Evolutionary conservation across 768 basidiomycete species (phyloP).

Genomic region (Pulveroboletus frians): DNA sequence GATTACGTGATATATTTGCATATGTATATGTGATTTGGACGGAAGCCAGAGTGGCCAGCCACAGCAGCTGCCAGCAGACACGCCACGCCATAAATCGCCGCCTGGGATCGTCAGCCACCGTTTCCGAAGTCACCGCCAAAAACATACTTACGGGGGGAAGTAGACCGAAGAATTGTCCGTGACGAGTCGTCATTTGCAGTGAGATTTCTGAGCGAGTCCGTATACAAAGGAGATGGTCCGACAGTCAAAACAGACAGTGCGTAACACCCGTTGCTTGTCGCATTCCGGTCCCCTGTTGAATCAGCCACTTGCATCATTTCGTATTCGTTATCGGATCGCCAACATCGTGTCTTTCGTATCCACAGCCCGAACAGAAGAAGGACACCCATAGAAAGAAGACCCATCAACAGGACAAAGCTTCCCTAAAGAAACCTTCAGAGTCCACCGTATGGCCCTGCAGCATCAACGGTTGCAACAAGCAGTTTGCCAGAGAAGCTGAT

Average conservation of each 20-base stretch:
- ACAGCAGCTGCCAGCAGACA: slow-evolving; percentile 18
- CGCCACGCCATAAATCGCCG: slow-evolving; percentile 25
- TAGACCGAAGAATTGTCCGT: slow-evolving; percentile 1
- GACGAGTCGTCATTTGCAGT: neutral
- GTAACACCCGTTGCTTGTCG: slow-evolving; percentile 16
- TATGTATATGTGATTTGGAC: slow-evolving; percentile 13
- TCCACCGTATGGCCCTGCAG: slow-evolving; percentile 72
- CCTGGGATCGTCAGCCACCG: slow-evolving; percentile 28
- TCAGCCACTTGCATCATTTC: slow-evolving; percentile 17
- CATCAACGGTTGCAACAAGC: slow-evolving; percentile 76
- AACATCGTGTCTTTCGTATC: slow-evolving; percentile 4
- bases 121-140: slow-evolving; percentile 15
- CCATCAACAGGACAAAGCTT: slow-evolving; percentile 39
- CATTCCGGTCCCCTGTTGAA: slow-evolving; percentile 14
- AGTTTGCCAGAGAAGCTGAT: slow-evolving; percentile 79
- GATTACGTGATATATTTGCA: slow-evolving; percentile 24
- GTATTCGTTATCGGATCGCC: slow-evolving; percentile 3
- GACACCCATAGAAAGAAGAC: slow-evolving; percentile 38
- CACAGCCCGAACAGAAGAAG: slow-evolving; percentile 39
- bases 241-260: slow-evolving; percentile 33
- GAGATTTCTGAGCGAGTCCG: slow-evolving; percentile 18
- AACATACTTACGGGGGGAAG: slow-evolving; percentile 2
- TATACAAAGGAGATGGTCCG: slow-evolving; percentile 24
- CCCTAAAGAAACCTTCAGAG: slow-evolving; percentile 45
- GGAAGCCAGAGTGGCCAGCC: slow-evolving; percentile 5